Conservation (phyloP, 805 yeast species). For the Scheffersomyces amazonensis region DNA sequence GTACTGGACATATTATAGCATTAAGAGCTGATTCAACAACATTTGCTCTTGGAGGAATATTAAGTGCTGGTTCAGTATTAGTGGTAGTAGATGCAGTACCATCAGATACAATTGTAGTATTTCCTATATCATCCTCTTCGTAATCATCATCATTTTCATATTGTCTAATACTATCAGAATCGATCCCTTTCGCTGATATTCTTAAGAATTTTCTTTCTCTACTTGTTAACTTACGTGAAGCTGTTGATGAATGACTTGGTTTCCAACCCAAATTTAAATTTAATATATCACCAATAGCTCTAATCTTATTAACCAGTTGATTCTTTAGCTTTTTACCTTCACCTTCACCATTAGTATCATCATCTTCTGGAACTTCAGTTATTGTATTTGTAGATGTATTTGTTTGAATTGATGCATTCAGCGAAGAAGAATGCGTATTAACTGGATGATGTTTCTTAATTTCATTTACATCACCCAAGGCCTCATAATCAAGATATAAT, state of each 20-base stretch:
- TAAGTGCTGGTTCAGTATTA: constrained; percentile 15
- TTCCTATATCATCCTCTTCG: neutral
- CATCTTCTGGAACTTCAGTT: constrained; percentile 32
- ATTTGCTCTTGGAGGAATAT: constrained; percentile 45
- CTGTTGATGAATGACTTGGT: constrained; percentile 3
- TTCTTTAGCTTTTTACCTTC: neutral
- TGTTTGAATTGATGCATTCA: constrained; percentile 5
- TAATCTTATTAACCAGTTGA: neutral
- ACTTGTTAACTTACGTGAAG: constrained; percentile 2
- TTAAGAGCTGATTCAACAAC: constrained; percentile 41
- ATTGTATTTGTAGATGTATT: constrained; percentile 13
- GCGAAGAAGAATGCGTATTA: constrained; percentile 4
- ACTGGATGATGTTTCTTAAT: constrained; percentile 15
- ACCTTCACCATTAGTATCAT: constrained; percentile 1
- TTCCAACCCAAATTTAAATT: constrained; percentile 16
- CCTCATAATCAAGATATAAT: constrained; percentile 40
- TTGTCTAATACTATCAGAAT: constrained; percentile 7
- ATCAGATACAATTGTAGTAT: neutral
- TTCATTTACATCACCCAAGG: constrained; percentile 37
- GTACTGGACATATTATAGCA: constrained; percentile 38
- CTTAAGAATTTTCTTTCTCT: constrained; percentile 16
- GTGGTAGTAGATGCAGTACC: constrained; percentile 1
- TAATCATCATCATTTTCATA: neutral
- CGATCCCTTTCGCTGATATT: constrained; percentile 21
- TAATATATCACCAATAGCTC: constrained; percentile 8